Evolutionary conservation across 2,329 filamentous ascomycete species (phyloP).

Genomic region (Colletotrichum tabaci): DNA sequence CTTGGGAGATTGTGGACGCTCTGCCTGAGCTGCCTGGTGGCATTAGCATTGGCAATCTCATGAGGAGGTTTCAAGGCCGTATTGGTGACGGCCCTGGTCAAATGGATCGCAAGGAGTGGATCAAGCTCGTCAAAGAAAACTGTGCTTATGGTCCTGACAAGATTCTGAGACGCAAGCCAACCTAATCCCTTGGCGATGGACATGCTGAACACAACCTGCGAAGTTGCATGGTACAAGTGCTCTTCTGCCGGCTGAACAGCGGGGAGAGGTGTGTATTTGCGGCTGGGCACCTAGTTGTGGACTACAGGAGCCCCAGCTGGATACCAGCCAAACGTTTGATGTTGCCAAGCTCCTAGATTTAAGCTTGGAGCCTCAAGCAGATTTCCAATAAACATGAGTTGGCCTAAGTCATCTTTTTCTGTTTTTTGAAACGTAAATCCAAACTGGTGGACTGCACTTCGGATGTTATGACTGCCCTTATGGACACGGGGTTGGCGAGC

Average conservation of each 20-base stretch:
- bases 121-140: constrained; percentile 70
- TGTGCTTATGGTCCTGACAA: constrained; percentile 70
- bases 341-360: constrained; percentile 20
- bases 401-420: background rate
- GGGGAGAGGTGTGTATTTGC: no score
- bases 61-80: constrained; percentile 68
- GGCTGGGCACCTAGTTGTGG: background rate
- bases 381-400: constrained; percentile 3
- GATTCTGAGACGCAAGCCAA: constrained; percentile 58
- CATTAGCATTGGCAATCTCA: constrained; percentile 68
- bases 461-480: background rate
- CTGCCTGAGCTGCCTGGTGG: constrained; percentile 66
- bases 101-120: constrained; percentile 70
- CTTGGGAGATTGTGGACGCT: constrained; percentile 68
- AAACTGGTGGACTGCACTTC: background rate
- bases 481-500: no score
- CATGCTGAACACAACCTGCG: background rate
- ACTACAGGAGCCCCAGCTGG: background rate
- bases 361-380: constrained; percentile 9
- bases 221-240: background rate
- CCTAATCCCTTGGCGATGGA: constrained; percentile 45
- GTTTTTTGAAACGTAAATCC: no score
- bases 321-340: background rate
- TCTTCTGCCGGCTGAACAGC: background rate
- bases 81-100: constrained; percentile 66